Evolutionary conservation across 2,329 filamentous ascomycete genomes (phyloP).

Genomic region (Penicillium occitanis): DNA sequence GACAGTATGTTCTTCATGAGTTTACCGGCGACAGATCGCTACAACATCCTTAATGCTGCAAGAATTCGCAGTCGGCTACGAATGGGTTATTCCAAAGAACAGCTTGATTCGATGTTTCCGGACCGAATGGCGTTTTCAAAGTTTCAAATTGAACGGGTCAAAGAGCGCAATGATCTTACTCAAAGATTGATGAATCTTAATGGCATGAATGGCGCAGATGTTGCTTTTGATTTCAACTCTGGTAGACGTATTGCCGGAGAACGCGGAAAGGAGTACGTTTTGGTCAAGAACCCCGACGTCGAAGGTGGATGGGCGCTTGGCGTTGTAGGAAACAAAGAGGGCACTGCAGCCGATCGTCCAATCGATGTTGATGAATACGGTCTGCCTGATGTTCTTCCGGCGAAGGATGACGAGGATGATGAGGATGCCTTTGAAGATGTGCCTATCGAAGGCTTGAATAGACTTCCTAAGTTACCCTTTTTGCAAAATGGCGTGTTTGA

Average conservation of each 20-base stretch:
- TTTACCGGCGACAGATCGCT: constrained; percentile 82
- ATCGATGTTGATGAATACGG: constrained; percentile 80
- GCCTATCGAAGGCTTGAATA: constrained; percentile 84
- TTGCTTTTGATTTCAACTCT: constrained; percentile 61
- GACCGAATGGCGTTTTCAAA: constrained; percentile 95
- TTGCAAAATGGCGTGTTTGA: constrained; percentile 40
- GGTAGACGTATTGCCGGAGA: constrained; percentile 64
- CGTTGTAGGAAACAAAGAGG: constrained; percentile 82
- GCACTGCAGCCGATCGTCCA: constrained; percentile 77
- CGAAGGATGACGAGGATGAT: constrained; percentile 67
- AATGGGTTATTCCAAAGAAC: constrained; percentile 96
- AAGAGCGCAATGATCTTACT: constrained; percentile 89
- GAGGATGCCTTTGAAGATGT: constrained; percentile 83
- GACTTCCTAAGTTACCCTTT: constrained; percentile 65
- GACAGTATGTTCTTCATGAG: constrained; percentile 94
- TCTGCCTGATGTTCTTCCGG: constrained; percentile 51
- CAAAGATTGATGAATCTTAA: constrained; percentile 93
- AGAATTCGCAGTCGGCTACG: constrained; percentile 80
- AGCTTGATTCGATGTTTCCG: constrained; percentile 94
- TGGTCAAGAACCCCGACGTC: constrained; percentile 92
- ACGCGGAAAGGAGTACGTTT: constrained; percentile 86
- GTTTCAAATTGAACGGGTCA: constrained; percentile 94
- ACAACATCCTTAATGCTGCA: constrained; percentile 96
- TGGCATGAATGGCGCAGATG: constrained; percentile 77
- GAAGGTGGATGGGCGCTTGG: constrained; percentile 96